Conservation (phyloP, 495 filamentous ascomycete species). For the Xylaria bambusicola region DNA sequence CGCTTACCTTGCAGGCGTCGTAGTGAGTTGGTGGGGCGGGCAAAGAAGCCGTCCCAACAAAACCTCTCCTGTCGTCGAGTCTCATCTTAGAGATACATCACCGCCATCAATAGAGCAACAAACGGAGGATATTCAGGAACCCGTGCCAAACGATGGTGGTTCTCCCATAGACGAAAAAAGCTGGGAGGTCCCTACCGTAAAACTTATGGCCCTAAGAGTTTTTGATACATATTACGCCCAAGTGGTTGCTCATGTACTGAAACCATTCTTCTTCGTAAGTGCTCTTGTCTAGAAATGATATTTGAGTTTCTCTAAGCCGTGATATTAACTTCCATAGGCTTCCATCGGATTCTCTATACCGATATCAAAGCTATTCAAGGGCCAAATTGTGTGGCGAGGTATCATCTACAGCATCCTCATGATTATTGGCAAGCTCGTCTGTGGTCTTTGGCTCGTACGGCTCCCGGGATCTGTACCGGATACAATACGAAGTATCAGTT, state of each 20-base stretch:
- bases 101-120: not conserved
- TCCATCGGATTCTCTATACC: slow-evolving; percentile 82
- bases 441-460: slow-evolving; percentile 65
- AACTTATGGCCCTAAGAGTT: slow-evolving; percentile 38
- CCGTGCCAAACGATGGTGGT: not conserved
- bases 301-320: not conserved
- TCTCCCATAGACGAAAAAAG: not conserved
- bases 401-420: slow-evolving; percentile 72
- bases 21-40: slow-evolving; percentile 54
- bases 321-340: slow-evolving; percentile 41
- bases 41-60: not conserved
- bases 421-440: slow-evolving; percentile 62
- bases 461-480: slow-evolving; percentile 29
- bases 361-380: slow-evolving; percentile 67
- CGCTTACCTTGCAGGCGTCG: slow-evolving; percentile 66
- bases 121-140: not conserved
- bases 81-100: not conserved
- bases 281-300: not conserved
- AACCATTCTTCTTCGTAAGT: slow-evolving; percentile 75
- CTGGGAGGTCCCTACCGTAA: slow-evolving; percentile 3
- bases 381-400: slow-evolving; percentile 68
- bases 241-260: slow-evolving; percentile 56
- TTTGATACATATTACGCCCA: slow-evolving; percentile 60
- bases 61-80: not conserved
- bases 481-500: not conserved